Percentiles rank a stretch among this genome's conserved stretches.
phyloP scores from a whole-genome alignment of 2,329 filamentous ascomycete genomes.

The Coleophoma eucalyptorum region DNA sequence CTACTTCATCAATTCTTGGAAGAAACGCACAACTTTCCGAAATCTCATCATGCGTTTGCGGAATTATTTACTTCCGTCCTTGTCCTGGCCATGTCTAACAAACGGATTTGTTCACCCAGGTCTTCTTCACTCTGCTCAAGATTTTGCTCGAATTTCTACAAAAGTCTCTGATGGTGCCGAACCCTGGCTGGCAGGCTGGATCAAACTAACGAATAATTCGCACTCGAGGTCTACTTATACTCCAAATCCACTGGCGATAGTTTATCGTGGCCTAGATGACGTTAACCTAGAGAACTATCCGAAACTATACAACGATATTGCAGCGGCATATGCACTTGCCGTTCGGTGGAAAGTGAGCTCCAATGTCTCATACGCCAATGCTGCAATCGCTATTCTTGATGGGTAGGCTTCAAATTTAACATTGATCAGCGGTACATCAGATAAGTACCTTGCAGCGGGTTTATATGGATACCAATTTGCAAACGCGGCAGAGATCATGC shows the following conservation, averaged over 20 bases:
- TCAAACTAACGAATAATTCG: constrained; percentile 24
- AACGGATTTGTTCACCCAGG: constrained; percentile 26
- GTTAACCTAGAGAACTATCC: constrained; percentile 29
- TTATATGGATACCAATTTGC: constrained; percentile 43
- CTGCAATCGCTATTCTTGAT: constrained; percentile 32
- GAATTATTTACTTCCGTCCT: too few relatives aligned
- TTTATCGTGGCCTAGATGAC: constrained; percentile 31
- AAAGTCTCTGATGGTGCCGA: constrained; percentile 29
- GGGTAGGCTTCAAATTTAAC: constrained; percentile 32
- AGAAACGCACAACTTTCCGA: too few relatives aligned
- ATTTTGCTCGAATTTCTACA: constrained; percentile 35
- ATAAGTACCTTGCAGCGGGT: constrained; percentile 35
- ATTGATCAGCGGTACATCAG: constrained; percentile 28
- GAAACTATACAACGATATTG: constrained; percentile 28
- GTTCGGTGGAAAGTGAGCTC: constrained; percentile 37
- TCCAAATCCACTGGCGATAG: constrained; percentile 21
- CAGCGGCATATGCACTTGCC: constrained; percentile 34
- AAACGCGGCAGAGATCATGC: constrained; percentile 40
- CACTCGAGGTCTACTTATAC: constrained; percentile 27
- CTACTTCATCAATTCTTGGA: too few relatives aligned
- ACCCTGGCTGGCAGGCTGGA: constrained; percentile 31
- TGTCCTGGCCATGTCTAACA: too few relatives aligned
- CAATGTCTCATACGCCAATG: constrained; percentile 30
- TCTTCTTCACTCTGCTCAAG: constrained; percentile 30
- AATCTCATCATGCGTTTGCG: too few relatives aligned